phyloP scores from a whole-genome alignment of 2,329 filamentous ascomycete genomes.

The Lithohypha guttulata region DNA sequence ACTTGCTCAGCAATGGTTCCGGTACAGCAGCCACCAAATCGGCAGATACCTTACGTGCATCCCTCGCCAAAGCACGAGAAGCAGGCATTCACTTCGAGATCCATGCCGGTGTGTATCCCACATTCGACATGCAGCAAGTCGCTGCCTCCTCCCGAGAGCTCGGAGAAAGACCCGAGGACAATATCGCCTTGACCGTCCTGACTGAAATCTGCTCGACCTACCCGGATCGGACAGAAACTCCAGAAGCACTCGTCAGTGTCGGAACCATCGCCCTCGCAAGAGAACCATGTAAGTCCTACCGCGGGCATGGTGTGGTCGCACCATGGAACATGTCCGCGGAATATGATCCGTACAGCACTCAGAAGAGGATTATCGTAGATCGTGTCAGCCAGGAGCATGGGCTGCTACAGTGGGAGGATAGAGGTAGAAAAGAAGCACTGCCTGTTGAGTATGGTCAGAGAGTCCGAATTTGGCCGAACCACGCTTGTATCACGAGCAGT shows the following conservation, averaged over 20 bases:
- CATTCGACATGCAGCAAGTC: constrained; percentile 69
- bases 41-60: constrained; percentile 14
- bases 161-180: constrained; percentile 23
- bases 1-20: constrained; percentile 33
- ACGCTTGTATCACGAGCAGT: constrained; percentile 65
- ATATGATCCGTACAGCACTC: constrained; percentile 18
- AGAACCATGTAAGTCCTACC: constrained; percentile 61
- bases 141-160: constrained; percentile 51
- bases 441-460: constrained; percentile 52
- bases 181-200: constrained; percentile 58
- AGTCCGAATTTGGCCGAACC: constrained; percentile 66
- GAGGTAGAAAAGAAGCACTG: constrained; percentile 33
- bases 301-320: constrained; percentile 59
- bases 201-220: constrained; percentile 63
- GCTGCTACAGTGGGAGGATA: constrained; percentile 50
- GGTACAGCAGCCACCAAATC: constrained; percentile 19
- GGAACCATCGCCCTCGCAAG: constrained; percentile 61
- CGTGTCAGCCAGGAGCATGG: constrained; percentile 71
- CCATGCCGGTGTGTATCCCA: constrained; percentile 66
- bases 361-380: constrained; percentile 54
- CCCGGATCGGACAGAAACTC: constrained; percentile 36
- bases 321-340: constrained; percentile 40
- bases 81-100: constrained; percentile 49
- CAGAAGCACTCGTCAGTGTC: constrained; percentile 58
- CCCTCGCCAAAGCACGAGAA: constrained; percentile 17